Base-by-base conservation (phyloP, 805 yeast species). In the Wickerhamomyces xylosicus region DNA sequence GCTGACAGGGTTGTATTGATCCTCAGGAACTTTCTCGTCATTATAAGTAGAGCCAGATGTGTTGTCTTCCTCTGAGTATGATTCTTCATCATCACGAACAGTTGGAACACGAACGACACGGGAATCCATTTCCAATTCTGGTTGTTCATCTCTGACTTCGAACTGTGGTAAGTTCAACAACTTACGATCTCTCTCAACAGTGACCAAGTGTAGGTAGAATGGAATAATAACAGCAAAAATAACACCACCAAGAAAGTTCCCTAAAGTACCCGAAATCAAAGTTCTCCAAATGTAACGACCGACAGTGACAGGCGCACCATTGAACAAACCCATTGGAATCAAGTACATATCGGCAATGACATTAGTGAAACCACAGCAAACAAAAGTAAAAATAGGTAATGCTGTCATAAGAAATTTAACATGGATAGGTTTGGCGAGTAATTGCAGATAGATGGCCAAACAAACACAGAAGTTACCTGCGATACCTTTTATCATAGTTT, bases 321-420 rank as follows among this genome's bases (percentile, higher is more conserved):
- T 81, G 36, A 83, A 65, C 53, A 82, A 58, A 0, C 85, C 94
- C 45, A 76, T 72, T 8, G 79, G 74, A 4, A 79, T 54, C 39
- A 81, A 47, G 47, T 66, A 78, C 92, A 85, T 82, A 55, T 85
- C 95, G 1, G 94, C 95, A 8, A 85, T 86, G 2, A 77, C 75
- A 53, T 85, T 94, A 2, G 85, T 76, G 58, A 77, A 85, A 0
- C 94, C 92, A 66, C 79, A 64, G 1, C 79, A 50, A n/a, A 82
- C 92, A 57, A 85, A 82, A 0, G 89, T 76, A 57, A 82, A 81
- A 14, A 84, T 67, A 1, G 95, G 95, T 17, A 83, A 53, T 14
- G 66, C 51, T 63, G 84, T 71, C 63, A 80, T 59, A 5, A 79
- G 35, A 21, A 79, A 65, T 48, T 80, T 82, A 28, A 85, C 94